Base-by-base conservation (phyloP, 164 flowering plant species). In the Dillenia turbinata region DNA sequence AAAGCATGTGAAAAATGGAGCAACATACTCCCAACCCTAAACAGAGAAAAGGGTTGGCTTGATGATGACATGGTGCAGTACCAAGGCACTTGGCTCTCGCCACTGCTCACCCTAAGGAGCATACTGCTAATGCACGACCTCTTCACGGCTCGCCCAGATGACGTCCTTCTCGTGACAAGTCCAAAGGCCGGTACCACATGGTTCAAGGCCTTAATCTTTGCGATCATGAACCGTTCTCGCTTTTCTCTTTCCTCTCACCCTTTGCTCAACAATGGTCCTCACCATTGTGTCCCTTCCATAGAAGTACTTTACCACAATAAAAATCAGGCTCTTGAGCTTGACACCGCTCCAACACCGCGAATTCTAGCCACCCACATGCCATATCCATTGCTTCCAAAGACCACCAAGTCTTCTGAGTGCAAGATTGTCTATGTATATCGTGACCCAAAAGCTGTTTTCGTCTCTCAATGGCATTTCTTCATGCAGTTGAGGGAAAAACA, bases 401-500 rank as follows among this genome's bases (percentile, higher is more conserved):
- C 59, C 15, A 47, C 12, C 16, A 40, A 12, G 47, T 16, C 40
- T 10, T 43, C 46, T 11, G 24, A 43, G 2, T 56, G 59, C 59
- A 40, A 56, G 44, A 22, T 56, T 14, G 59, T 56, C 15, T 56
- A 13, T 14, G 47, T 56, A 10, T 56, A 16, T 43, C 15, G 59
- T n/a, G 16, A 43, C 59, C 59, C 59, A 33, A 56, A 40, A 56
- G 59, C 40, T 17, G n/a, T 19, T 5, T 56, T 56, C 14, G 44
- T 40, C 13, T 56, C 59, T 14, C 10, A 7, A 8, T 56, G 47
- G 59, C 59, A 56, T 1, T 56, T 56, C 45, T 9, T 47, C 40
- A 56, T 14, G 17, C 13, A 56, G 47, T 8, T 56, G 47, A 56
- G 47, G 40, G 40, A 5, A 26, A 56, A 45, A 45, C 47, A 56